Conservation (phyloP, 306 rosid genomes). For the Trifolium fragiferum region DNA sequence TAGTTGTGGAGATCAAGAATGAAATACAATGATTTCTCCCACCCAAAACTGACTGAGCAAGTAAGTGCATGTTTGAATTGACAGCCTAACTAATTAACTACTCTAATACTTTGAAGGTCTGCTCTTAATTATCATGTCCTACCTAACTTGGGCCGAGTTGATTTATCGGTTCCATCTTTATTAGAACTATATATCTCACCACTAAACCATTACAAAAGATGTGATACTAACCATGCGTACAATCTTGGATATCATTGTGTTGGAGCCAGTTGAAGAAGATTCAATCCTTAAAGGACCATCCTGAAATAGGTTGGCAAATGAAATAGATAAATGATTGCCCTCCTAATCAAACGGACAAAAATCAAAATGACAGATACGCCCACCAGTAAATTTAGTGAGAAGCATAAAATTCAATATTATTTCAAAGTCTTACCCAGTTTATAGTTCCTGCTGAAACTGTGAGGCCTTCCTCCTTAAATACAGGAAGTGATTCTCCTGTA, state of each 20-base stretch:
- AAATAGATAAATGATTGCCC: conserved; percentile 39
- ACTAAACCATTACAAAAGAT: conserved; percentile 32
- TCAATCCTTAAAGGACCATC: conserved; percentile 96
- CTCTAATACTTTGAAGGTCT: background rate
- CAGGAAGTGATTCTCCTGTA: conserved; percentile 97
- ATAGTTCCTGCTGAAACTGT: conserved; percentile 90
- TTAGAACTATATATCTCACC: conserved; percentile 24
- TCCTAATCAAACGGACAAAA: conserved; percentile 32
- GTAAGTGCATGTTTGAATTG: background rate
- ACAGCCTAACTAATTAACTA: conserved; percentile 15
- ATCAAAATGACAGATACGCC: background rate
- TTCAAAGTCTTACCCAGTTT: conserved; percentile 81
- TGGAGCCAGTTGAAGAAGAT: conserved; percentile 96
- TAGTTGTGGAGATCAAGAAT: background rate
- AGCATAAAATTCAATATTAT: conserved; percentile 33
- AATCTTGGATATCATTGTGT: conserved; percentile 90
- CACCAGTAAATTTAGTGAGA: conserved; percentile 35
- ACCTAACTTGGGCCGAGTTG: background rate
- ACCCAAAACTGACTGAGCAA: conserved; percentile 1
- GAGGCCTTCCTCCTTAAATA: conserved; percentile 85
- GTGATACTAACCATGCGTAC: conserved; percentile 77
- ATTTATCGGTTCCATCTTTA: background rate
- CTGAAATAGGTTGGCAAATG: conserved; percentile 56
- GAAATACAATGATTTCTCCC: background rate
- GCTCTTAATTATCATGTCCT: background rate